These are phyloP conservation scores for Pisolithus marmoratus DNA, from an alignment of 768 basidiomycete genomes.

Conservation along the genomic window DNA sequence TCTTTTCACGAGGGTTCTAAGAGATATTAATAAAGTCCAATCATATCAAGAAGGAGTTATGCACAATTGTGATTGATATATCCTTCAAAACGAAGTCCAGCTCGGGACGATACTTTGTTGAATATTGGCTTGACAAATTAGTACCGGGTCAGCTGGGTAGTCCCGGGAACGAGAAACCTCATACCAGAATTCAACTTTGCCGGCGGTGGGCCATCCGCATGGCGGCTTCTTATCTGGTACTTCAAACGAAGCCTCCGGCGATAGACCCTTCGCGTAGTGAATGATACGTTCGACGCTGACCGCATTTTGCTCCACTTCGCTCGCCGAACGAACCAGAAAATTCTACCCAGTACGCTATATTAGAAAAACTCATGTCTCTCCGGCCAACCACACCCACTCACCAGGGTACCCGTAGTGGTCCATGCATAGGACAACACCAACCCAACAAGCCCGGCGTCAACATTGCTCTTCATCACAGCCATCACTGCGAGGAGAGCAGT, in stretches of 20 bases:
- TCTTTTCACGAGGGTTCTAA: slow-evolving; percentile 72
- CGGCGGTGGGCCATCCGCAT: slow-evolving; percentile 65
- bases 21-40: slow-evolving; percentile 5
- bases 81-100: slow-evolving; percentile 77
- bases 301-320: slow-evolving; percentile 87
- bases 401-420: slow-evolving; percentile 77
- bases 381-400: slow-evolving; percentile 28
- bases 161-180: slow-evolving; percentile 10
- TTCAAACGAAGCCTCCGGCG: slow-evolving; percentile 70
- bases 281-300: slow-evolving; percentile 86
- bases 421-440: slow-evolving; percentile 81
- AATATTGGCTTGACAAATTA: slow-evolving; percentile 49
- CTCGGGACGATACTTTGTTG: slow-evolving; percentile 73
- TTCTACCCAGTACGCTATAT: slow-evolving; percentile 39
- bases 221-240: slow-evolving; percentile 52
- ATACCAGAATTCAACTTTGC: slow-evolving; percentile 68
- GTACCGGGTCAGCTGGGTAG: slow-evolving; percentile 1
- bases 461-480: slow-evolving; percentile 67
- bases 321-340: slow-evolving; percentile 77
- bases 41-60: slow-evolving; percentile 9
- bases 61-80: slow-evolving; percentile 64
- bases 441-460: slow-evolving; percentile 86
- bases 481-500: slow-evolving; percentile 62
- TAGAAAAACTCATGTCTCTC: not conserved
- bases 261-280: slow-evolving; percentile 65